Base-by-base conservation (phyloP, 768 basidiomycete genomes). In the Trametes maxima region DNA sequence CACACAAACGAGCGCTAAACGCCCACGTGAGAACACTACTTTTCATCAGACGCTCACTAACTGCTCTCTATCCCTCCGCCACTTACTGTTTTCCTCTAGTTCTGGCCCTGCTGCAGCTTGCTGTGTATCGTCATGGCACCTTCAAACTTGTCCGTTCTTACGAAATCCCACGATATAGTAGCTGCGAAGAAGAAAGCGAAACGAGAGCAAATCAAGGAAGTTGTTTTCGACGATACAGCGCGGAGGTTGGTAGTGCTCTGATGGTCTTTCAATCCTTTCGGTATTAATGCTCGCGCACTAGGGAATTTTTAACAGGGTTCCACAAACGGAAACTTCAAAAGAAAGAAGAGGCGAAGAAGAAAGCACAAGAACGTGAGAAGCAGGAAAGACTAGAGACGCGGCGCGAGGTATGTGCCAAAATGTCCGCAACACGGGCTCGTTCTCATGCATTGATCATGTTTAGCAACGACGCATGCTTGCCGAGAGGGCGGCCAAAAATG, bases 251-350 rank as follows among this genome's bases (percentile, higher is more conserved):
- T 47, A 28, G 60, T 54, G 49, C 49, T 36, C 21, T 19, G 19
- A 2, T 24, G 14, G 12, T 14, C 51, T 21, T 11, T 51, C 35
- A 8, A 33, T 8, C 33, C 11, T 22, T 24, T 17, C 10, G 24
- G 28, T 10, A 25, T n/a, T 47, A 50, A 17, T 22, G n/a, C 47
- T 17, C 36, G 19, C 17, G 19, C 10, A 21, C 19, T 68, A 95
- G 94, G 70, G 89, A 95, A 60, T 97, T 90, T 75, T 77, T 97
- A 71, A 95, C 94, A 17, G 95, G 95, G 25, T 97, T 97, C 73
- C 89, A 90, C 73, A 95, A 95, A 75, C 86, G 95, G 67, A 97
- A 96, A 75, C 75, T 94, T 52, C 88, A 86, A 61, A 92, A 90
- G 72, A 82, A 86, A 64, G 92, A 95, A 67, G 88, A 84, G 50